Evolutionary conservation across 2,329 filamentous ascomycete genomes (phyloP).

Genomic region (Colletotrichum kahawae): DNA sequence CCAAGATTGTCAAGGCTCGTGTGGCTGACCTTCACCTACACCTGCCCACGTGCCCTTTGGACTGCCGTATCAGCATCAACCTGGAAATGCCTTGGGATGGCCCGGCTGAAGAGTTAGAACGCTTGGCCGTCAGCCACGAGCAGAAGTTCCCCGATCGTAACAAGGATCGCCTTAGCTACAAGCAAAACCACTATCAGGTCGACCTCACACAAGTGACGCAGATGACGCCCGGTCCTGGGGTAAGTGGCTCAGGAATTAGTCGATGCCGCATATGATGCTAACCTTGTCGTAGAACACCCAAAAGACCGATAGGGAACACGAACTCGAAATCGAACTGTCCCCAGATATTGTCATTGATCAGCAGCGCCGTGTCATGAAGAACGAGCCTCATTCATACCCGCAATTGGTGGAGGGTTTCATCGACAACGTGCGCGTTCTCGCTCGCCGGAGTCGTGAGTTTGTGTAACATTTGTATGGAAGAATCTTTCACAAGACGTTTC

Average conservation of each 20-base stretch:
- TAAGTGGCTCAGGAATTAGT: conserved; percentile 30
- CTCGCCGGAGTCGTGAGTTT: conserved; percentile 46
- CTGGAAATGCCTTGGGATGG: conserved; percentile 90
- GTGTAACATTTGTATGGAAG: conserved; percentile 10
- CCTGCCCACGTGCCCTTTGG: conserved; percentile 77
- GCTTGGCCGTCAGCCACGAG: conserved; percentile 36
- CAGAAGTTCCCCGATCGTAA: conserved; percentile 65
- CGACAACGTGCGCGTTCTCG: conserved; percentile 72
- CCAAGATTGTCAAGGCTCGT: conserved; percentile 91
- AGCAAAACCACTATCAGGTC: conserved; percentile 84
- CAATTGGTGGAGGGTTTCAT: conserved; percentile 75
- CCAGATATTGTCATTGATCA: conserved; percentile 69
- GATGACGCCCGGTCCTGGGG: conserved; percentile 37
- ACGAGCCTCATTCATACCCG: conserved; percentile 64
- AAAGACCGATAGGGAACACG: conserved; percentile 70
- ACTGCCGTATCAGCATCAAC: conserved; percentile 93
- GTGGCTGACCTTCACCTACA: conserved; percentile 87
- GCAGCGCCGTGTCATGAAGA: conserved; percentile 58
- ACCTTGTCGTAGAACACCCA: conserved; percentile 38
- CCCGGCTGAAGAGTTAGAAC: conserved; percentile 60
- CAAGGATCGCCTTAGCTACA: conserved; percentile 93
- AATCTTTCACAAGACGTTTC: not conserved
- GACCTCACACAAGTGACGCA: conserved; percentile 90
- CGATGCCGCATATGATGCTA: conserved; percentile 11
- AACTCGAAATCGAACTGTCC: conserved; percentile 81